Base-by-base conservation (phyloP, 2,329 filamentous ascomycete genomes). In the Xylaria hypoxylon region DNA sequence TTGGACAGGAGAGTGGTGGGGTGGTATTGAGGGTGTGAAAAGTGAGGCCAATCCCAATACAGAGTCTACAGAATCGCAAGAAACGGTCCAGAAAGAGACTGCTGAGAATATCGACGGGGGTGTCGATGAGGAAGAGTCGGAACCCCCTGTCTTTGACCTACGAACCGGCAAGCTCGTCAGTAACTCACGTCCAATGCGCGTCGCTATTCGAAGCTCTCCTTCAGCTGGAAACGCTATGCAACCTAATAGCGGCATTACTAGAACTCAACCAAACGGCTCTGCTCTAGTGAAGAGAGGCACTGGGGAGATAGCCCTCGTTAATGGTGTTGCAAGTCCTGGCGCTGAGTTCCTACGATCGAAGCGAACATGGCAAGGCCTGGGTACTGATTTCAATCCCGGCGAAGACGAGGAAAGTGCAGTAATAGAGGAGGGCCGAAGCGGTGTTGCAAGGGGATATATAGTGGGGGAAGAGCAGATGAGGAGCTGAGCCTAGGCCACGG, bases 1-100 rank as follows among this genome's bases (percentile, higher is more conserved):
- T 0, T 97, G 95, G 94, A 93, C 91, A 0, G 91, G 92, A 0
- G 89, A 92, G 72, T 98, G 96, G 96, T 91, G 90, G 81, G 93
- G 90, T 8, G 93, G 96, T 68, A 97, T 97, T 68, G 90, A 93
- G 74, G 87, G 85, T 24, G 80, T 96, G 17, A 82, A 90, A 53
- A 80, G 84, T 13, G 74, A 76, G 4, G 73, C 70, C 2, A 65
- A 74, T 17, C 62, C 70, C 5, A 66, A 73, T 33, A 59, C 72
- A 15, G 77, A 78, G 45, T 68, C 70, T 47, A 71, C 77, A 44
- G 73, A 45, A 44, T 15, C 38, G 3, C 40, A 68, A n/a, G 10
- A 53, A 40, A n/a, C 71, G 59, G 24, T 5, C 2, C 67, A 62
- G 42, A 35, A 61, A 19, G 71, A 73, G 2, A 71, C 64, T 0